phyloP scores from a whole-genome alignment of 2,329 filamentous ascomycete species.

The Trichophyton verrucosum region DNA sequence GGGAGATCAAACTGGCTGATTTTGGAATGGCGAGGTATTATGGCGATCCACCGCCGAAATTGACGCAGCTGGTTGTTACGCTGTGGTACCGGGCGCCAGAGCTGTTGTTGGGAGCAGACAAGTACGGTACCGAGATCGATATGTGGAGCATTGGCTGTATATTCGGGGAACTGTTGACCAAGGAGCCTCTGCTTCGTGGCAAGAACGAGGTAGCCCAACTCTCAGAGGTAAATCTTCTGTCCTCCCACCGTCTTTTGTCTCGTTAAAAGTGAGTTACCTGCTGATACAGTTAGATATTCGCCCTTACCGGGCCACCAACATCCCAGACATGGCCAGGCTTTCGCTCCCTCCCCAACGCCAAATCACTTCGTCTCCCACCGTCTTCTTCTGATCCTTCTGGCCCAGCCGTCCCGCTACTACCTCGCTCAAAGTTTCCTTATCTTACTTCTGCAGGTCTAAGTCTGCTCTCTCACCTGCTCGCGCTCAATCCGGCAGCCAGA shows the following conservation, averaged over 20 bases:
- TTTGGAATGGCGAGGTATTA: constrained; percentile 96
- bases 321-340: constrained; percentile 77
- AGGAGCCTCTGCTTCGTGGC: constrained; percentile 72
- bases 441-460: constrained; percentile 61
- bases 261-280: not conserved
- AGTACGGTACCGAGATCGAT: constrained; percentile 67
- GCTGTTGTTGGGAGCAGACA: constrained; percentile 65
- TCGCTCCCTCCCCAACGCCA: constrained; percentile 74
- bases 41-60: constrained; percentile 60
- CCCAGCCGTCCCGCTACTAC: constrained; percentile 36
- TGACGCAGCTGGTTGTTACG: constrained; percentile 90
- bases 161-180: constrained; percentile 77
- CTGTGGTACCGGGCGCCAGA: constrained; percentile 94
- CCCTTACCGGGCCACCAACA: constrained; percentile 74
- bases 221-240: constrained; percentile 40
- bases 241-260: not conserved
- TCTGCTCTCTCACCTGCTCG: constrained; percentile 57
- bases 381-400: constrained; percentile 12
- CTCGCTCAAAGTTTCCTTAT: constrained; percentile 68
- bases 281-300: constrained; percentile 52
- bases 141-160: constrained; percentile 97
- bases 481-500: constrained; percentile 59
- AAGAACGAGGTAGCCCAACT: constrained; percentile 89
- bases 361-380: constrained; percentile 57
- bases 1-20: constrained; percentile 88